Evolutionary conservation across 2,329 filamentous ascomycete genomes (phyloP).

Genomic region (Colletotrichum sp.): DNA sequence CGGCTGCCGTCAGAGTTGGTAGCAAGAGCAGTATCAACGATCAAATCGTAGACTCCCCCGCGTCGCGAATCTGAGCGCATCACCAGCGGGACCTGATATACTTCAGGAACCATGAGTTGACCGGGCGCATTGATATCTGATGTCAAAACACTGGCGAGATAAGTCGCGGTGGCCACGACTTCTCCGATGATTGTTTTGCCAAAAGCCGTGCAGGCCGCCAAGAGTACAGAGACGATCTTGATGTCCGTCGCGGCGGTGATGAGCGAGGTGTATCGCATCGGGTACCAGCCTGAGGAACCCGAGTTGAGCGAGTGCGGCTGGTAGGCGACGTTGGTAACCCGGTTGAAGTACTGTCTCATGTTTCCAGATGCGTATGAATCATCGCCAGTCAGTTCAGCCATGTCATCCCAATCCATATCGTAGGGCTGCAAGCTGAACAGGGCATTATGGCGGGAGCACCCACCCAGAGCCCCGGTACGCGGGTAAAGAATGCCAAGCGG

Average conservation of each 20-base stretch:
- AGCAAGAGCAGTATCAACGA: neutral
- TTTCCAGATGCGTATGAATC: neutral
- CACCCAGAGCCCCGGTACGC: neutral
- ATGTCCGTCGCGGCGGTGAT: neutral
- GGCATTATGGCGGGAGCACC: neutral
- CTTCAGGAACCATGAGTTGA: neutral
- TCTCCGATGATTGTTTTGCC: neutral
- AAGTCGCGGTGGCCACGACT: neutral
- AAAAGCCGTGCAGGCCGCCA: neutral
- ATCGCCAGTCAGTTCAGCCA: neutral
- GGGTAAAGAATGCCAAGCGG: neutral
- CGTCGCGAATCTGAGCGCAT: neutral
- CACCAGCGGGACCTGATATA: neutral
- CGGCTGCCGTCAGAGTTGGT: neutral
- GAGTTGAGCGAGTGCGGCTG: neutral
- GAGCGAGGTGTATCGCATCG: neutral
- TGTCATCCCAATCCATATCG: neutral
- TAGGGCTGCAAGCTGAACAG: neutral
- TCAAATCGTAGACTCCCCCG: neutral
- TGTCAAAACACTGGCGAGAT: neutral
- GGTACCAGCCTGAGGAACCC: neutral
- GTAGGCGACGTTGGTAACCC: neutral
- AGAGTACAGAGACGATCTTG: neutral
- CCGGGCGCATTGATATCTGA: neutral
- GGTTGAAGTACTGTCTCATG: neutral